Conservation (phyloP, 306 rosid species). For the Trifolium repens region DNA sequence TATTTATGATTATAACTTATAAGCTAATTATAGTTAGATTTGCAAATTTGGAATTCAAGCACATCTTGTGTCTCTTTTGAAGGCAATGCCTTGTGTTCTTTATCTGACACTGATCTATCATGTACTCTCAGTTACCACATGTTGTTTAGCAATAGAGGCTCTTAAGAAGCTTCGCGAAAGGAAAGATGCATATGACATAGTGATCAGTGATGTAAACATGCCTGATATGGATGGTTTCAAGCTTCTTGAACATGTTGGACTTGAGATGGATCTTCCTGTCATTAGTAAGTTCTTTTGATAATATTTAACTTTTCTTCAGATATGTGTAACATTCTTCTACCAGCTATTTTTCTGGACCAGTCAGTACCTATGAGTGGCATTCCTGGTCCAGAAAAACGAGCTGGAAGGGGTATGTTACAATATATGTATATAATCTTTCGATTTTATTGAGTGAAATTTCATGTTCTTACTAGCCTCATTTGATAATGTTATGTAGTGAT, state of each 20-base stretch:
- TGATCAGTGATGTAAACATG: slow-evolving; percentile 96
- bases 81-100: neutral
- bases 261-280: slow-evolving; percentile 98
- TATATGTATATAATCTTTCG: neutral
- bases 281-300: slow-evolving; percentile 66
- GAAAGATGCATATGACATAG: slow-evolving; percentile 86
- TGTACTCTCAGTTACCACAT: slow-evolving; percentile 75
- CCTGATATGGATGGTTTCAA: slow-evolving; percentile 97
- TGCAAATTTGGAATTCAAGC: neutral
- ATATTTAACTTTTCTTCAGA: too few relatives aligned
- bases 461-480: slow-evolving; percentile 45
- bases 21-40: neutral
- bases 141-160: slow-evolving; percentile 78
- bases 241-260: slow-evolving; percentile 94
- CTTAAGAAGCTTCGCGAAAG: slow-evolving; percentile 74
- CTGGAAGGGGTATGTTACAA: neutral
- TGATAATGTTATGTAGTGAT: slow-evolving; percentile 69
- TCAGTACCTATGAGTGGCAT: neutral
- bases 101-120: slow-evolving; percentile 18
- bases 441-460: slow-evolving; percentile 39
- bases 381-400: neutral
- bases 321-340: neutral
- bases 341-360: neutral
- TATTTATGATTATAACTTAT: neutral
- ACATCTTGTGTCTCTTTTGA: neutral